Conservation (phyloP, 805 yeast species). For the Metschnikowia chrysomelidarum region DNA sequence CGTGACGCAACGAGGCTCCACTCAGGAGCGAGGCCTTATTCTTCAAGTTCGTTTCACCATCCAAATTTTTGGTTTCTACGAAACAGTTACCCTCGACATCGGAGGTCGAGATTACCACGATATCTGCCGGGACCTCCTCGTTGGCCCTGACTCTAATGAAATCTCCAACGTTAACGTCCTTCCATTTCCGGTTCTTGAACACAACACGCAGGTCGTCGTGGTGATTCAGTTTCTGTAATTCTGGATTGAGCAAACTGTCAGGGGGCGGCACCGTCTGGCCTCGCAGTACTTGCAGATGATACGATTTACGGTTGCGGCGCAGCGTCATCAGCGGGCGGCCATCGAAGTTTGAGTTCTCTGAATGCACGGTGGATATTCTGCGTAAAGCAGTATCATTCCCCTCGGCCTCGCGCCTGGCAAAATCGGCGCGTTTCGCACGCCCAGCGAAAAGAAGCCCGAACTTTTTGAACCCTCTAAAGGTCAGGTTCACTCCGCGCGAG, state of each 20-base stretch:
- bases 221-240: conserved; percentile 10
- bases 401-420: conserved; percentile 23
- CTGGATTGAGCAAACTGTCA: conserved; percentile 24
- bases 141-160: conserved; percentile 63
- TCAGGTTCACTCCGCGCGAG: conserved; percentile 30
- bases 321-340: conserved; percentile 11
- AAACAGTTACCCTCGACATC: conserved; percentile 70
- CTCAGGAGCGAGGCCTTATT: conserved; percentile 51
- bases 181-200: conserved; percentile 23
- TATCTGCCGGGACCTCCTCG: conserved; percentile 78
- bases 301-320: conserved; percentile 14
- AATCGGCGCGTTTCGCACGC: conserved; percentile 25
- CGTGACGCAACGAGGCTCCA: conserved; percentile 52
- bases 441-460: conserved; percentile 26
- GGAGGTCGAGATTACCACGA: conserved; percentile 57
- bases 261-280: conserved; percentile 15
- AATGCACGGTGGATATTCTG: conserved; percentile 37
- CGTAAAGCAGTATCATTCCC: conserved; percentile 30
- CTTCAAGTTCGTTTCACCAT: conserved; percentile 44
- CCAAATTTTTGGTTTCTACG: conserved; percentile 39
- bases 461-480: conserved; percentile 22
- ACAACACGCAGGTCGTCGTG: conserved; percentile 4
- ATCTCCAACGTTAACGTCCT: conserved; percentile 50
- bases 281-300: conserved; percentile 15
- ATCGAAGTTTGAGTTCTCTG: conserved; percentile 26